phyloP scores from a whole-genome alignment of 2,329 filamentous ascomycete species.

The Fonsecaea nubica region DNA sequence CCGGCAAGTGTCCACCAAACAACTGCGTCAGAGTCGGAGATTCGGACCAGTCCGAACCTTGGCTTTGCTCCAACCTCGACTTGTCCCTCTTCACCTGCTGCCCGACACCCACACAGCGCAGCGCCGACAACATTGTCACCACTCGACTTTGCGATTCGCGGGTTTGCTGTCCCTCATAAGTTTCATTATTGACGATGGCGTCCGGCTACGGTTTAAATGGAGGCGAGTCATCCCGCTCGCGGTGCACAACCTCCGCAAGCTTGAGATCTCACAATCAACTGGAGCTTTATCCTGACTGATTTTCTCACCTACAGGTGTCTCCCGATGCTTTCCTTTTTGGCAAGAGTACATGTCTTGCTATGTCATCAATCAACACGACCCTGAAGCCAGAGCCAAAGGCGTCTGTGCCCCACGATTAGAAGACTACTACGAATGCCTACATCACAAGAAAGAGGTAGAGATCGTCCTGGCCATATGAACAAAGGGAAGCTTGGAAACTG shows the following conservation, averaged over 20 bases:
- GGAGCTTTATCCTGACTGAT: constrained; percentile 23
- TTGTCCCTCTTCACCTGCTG: not conserved
- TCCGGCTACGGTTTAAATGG: constrained; percentile 62
- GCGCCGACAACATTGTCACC: constrained; percentile 32
- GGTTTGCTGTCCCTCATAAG: constrained; percentile 7
- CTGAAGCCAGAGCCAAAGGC: constrained; percentile 80
- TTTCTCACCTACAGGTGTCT: constrained; percentile 59
- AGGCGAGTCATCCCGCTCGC: constrained; percentile 49
- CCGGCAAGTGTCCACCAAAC: not conserved
- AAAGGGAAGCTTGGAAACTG: not conserved
- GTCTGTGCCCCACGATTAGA: constrained; percentile 87
- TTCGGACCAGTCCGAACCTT: constrained; percentile 3
- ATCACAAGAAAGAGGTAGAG: constrained; percentile 97
- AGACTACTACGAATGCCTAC: constrained; percentile 98
- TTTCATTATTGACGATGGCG: constrained; percentile 50
- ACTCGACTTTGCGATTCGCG: constrained; percentile 25
- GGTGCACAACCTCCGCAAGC: not conserved
- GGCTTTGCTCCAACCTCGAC: constrained; percentile 12
- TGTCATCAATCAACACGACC: constrained; percentile 84
- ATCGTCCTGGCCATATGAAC: not conserved
- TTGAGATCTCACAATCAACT: not conserved
- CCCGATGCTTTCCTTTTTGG: constrained; percentile 98
- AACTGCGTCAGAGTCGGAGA: constrained; percentile 14
- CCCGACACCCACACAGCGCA: not conserved
- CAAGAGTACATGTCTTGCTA: constrained; percentile 99